Evolutionary conservation across 148 eudicot genomes (phyloP).

Genomic region (Fagopyrum homotropicum): DNA sequence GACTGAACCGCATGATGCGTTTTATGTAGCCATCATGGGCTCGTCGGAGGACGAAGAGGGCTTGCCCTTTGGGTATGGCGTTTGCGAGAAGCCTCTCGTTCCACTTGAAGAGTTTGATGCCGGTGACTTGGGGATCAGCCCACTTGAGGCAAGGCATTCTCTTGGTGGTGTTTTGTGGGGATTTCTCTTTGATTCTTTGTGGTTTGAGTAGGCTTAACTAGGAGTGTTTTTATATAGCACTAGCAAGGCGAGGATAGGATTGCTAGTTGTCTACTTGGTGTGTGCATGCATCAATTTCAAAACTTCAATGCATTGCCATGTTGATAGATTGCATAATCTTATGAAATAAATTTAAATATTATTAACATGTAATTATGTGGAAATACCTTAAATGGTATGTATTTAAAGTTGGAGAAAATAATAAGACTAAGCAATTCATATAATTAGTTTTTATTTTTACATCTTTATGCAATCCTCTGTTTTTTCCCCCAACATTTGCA

Average conservation of each 20-base stretch:
- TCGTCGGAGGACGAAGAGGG: neutral
- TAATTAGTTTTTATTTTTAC: no score
- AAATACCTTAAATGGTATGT: no score
- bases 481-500: no score
- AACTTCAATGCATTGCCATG: neutral
- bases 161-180: neutral
- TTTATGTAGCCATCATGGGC: neutral
- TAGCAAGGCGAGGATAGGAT: neutral
- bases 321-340: neutral
- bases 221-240: neutral
- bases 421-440: no score
- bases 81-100: neutral
- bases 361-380: no score
- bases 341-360: no score
- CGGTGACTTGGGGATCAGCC: neutral
- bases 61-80: neutral
- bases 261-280: neutral
- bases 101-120: neutral
- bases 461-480: no score
- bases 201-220: neutral
- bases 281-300: neutral
- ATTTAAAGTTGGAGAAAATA: no score
- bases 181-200: neutral
- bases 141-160: conserved; percentile 2
- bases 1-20: neutral